Percentiles rank a stretch among this genome's conserved stretches.
Evolutionary conservation across 2,329 filamentous ascomycete species (phyloP).

Genomic region (Exophiala lecanii-corni): DNA sequence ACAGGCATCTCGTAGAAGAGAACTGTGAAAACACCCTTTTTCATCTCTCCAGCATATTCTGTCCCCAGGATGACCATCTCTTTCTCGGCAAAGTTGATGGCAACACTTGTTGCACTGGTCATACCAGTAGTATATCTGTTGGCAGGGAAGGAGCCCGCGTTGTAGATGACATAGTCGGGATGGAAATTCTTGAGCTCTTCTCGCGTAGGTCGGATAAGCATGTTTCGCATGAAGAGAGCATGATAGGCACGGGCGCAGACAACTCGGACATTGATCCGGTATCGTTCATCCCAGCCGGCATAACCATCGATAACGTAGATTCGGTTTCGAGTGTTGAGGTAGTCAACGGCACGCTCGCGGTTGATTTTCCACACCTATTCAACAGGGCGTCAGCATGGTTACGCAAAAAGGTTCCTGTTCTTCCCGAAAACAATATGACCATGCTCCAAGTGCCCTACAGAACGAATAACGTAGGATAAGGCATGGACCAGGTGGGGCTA

Average conservation of each 20-base stretch:
- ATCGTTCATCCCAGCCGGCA: constrained; percentile 97
- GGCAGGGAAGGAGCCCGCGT: constrained; percentile 95
- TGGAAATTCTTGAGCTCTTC: constrained; percentile 97
- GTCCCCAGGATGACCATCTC: constrained; percentile 99
- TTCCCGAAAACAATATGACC: too few relatives aligned
- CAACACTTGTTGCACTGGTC: constrained; percentile 96
- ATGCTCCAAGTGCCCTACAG: too few relatives aligned
- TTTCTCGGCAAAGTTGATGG: constrained; percentile 99
- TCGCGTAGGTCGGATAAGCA: constrained; percentile 89
- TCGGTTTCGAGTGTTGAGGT: constrained; percentile 96
- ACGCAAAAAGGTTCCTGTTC: constrained; percentile 9
- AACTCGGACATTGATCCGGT: constrained; percentile 94
- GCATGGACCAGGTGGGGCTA: constrained; percentile 1
- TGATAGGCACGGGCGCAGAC: constrained; percentile 99
- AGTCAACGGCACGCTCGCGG: constrained; percentile 96
- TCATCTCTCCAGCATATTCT: constrained; percentile 97
- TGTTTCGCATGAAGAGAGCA: constrained; percentile 99
- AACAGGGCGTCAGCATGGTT: too few relatives aligned
- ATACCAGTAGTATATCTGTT: constrained; percentile 98
- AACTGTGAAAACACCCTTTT: constrained; percentile 98
- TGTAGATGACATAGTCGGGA: constrained; percentile 99
- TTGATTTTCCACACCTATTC: constrained; percentile 97
- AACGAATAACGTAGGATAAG: too few relatives aligned
- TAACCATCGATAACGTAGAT: constrained; percentile 98
- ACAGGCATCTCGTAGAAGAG: constrained; percentile 99